A percentile compares a stretch with the other conserved stretches of the same genome.
phyloP scores from a whole-genome alignment of 805 yeast genomes.

The Pichia pseudocactophila region DNA sequence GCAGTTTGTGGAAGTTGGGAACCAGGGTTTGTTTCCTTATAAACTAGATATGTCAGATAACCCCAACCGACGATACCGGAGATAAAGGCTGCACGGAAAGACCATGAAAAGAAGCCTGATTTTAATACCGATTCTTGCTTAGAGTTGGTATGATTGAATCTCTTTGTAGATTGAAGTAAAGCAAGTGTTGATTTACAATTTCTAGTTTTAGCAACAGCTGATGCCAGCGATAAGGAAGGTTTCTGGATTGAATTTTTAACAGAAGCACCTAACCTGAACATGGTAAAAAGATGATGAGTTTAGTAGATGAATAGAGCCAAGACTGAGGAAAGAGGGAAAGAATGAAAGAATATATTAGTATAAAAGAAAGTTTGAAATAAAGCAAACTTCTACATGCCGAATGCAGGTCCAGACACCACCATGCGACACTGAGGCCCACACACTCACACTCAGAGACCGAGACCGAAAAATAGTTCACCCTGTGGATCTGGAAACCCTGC shows the following conservation, averaged over 20 bases:
- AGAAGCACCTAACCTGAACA: not conserved
- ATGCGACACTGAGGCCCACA: too few relatives aligned
- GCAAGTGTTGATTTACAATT: not conserved
- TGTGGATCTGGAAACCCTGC: too few relatives aligned
- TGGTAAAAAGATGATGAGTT: not conserved
- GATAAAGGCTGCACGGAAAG: slow-evolving; percentile 43
- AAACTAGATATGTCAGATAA: slow-evolving; percentile 53
- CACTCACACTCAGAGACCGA: too few relatives aligned
- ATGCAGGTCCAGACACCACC: too few relatives aligned
- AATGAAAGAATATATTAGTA: too few relatives aligned
- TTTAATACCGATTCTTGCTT: slow-evolving; percentile 5
- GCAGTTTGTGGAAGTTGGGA: slow-evolving; percentile 50
- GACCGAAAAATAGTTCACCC: too few relatives aligned
- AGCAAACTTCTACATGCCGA: too few relatives aligned
- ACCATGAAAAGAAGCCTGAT: slow-evolving; percentile 27
- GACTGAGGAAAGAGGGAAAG: not conserved
- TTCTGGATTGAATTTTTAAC: not conserved
- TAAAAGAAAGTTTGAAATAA: too few relatives aligned
- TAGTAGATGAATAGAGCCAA: not conserved
- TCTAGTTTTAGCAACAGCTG: not conserved
- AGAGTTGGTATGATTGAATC: not conserved
- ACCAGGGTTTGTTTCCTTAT: slow-evolving; percentile 53
- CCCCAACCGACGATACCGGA: slow-evolving; percentile 45
- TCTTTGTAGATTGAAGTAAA: not conserved
- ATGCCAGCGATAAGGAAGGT: not conserved